A percentile compares a stretch with the other conserved stretches of the same genome.
Evolutionary conservation across 2,329 filamentous ascomycete species (phyloP).

Genomic region (Amphichorda felina): DNA sequence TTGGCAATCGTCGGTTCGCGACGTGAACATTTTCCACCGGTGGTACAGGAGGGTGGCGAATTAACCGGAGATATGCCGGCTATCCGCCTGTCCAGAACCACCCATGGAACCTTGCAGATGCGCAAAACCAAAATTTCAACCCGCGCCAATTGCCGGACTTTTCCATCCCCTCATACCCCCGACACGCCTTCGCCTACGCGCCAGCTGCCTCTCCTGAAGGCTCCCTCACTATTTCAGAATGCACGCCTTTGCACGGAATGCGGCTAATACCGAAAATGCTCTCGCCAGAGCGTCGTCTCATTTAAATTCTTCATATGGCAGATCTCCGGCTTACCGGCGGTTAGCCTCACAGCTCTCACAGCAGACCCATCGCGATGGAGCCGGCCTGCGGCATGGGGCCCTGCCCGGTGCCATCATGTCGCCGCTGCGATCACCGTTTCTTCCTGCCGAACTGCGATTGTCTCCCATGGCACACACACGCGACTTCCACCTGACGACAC

Average conservation of each 20-base stretch:
- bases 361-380: slow-evolving; percentile 12
- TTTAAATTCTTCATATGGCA: slow-evolving; percentile 21
- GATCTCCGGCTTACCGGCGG: slow-evolving; percentile 35
- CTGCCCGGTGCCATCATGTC: slow-evolving; percentile 17
- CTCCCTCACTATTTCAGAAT: slow-evolving; percentile 20
- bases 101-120: neutral
- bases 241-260: slow-evolving; percentile 34
- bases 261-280: slow-evolving; percentile 24
- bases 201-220: neutral
- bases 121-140: slow-evolving; percentile 24
- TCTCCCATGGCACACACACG: slow-evolving; percentile 20
- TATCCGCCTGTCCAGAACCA: slow-evolving; percentile 18
- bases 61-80: slow-evolving; percentile 20
- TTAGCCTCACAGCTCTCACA: slow-evolving; percentile 26
- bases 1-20: slow-evolving; percentile 1
- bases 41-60: neutral
- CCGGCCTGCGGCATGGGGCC: slow-evolving; percentile 13
- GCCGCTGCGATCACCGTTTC: slow-evolving; percentile 33
- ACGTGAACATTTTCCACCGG: neutral
- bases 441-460: slow-evolving; percentile 19
- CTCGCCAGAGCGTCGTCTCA: slow-evolving; percentile 28
- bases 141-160: slow-evolving; percentile 6
- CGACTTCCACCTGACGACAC: slow-evolving; percentile 18
- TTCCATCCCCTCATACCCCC: slow-evolving; percentile 4
- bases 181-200: slow-evolving; percentile 3